phyloP scores from a whole-genome alignment of 495 filamentous ascomycete species.

The Letharia lupina region DNA sequence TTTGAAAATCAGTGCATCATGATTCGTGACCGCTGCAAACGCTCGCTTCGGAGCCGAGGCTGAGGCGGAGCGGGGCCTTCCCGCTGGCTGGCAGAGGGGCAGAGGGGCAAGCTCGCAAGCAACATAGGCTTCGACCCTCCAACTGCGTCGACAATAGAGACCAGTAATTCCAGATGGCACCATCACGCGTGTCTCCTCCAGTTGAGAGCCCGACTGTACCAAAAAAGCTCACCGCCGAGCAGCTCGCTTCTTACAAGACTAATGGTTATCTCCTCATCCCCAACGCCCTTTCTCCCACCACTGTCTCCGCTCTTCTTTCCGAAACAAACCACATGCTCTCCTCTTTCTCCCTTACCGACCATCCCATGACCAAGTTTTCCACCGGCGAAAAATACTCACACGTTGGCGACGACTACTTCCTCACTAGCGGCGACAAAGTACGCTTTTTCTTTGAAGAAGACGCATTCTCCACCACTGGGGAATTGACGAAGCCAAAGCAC shows the following conservation, averaged over 20 bases:
- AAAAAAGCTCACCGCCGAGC: constrained; percentile 56
- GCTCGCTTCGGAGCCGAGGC: neutral
- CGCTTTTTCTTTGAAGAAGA: constrained; percentile 96
- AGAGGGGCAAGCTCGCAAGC: neutral
- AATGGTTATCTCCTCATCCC: constrained; percentile 91
- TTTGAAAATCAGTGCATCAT: neutral
- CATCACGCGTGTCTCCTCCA: constrained; percentile 13
- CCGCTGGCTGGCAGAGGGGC: too few species aligned
- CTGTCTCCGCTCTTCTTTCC: constrained; percentile 57
- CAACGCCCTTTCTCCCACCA: constrained; percentile 55
- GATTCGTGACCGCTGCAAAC: neutral
- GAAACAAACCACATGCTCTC: constrained; percentile 69
- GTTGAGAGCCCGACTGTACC: neutral
- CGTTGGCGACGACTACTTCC: constrained; percentile 93
- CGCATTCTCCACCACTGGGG: constrained; percentile 39
- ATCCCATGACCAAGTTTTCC: constrained; percentile 89
- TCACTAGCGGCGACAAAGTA: constrained; percentile 78
- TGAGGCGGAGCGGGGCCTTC: too few species aligned
- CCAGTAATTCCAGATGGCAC: constrained; percentile 16
- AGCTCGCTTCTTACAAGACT: constrained; percentile 61
- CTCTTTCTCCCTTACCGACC: constrained; percentile 62
- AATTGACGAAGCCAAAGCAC: constrained; percentile 65
- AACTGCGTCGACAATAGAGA: neutral
- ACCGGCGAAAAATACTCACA: constrained; percentile 64
- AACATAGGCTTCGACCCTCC: neutral